phyloP scores from a whole-genome alignment of 106 monocot genomes.

The Dendrobium catenatum region DNA sequence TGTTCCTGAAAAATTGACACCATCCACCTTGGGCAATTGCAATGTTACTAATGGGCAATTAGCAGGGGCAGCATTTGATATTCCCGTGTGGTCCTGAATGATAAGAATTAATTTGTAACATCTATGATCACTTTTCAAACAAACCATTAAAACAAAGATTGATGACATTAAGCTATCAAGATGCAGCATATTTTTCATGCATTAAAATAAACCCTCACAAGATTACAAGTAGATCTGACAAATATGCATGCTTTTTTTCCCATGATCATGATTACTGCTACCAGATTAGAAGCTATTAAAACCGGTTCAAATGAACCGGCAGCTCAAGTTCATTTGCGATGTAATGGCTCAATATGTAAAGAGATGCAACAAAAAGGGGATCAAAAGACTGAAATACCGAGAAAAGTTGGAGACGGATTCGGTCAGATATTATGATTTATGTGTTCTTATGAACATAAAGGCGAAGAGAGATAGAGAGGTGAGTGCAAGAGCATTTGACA shows the following conservation, averaged over 20 bases:
- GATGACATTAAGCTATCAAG: not conserved
- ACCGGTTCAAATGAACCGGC: too few species aligned
- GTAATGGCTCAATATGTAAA: too few species aligned
- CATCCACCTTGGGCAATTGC: conserved; percentile 30
- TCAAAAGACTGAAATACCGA: too few species aligned
- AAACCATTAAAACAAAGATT: not conserved
- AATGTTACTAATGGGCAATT: conserved; percentile 74
- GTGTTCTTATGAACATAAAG: too few species aligned
- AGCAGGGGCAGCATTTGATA: conserved; percentile 92
- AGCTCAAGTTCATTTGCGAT: too few species aligned
- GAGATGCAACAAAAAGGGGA: too few species aligned
- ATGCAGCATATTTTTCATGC: not conserved
- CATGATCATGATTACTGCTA: not conserved
- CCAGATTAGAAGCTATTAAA: not conserved
- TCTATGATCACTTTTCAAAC: not conserved
- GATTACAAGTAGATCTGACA: not conserved
- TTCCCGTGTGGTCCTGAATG: conserved; percentile 82
- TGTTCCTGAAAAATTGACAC: conserved; percentile 9
- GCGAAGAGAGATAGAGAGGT: too few species aligned
- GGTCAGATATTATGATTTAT: too few species aligned
- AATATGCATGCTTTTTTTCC: not conserved
- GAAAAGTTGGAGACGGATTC: too few species aligned
- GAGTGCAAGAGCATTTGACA: too few species aligned
- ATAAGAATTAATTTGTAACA: not conserved
- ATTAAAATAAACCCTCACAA: not conserved